Evolutionary conservation across 345 rosid species (phyloP).

Genomic region (Mangifera indica): DNA sequence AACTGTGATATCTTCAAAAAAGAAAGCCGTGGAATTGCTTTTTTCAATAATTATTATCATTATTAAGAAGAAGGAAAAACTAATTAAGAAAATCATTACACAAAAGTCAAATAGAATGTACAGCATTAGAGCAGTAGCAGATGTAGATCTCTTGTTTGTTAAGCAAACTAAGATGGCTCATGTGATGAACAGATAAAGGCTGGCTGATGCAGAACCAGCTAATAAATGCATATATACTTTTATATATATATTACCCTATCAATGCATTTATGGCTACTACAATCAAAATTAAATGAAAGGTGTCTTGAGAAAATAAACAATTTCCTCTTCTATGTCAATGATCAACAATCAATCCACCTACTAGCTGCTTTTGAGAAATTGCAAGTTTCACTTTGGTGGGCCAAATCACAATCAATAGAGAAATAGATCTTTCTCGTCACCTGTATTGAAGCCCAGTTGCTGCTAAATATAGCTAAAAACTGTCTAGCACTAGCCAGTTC

Average conservation of each 20-base stretch:
- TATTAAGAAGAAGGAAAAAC: background rate
- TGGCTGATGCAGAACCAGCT: conserved; percentile 23
- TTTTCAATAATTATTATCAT: background rate
- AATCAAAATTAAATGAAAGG: background rate
- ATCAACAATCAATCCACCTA: background rate
- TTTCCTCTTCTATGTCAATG: background rate
- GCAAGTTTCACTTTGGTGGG: background rate
- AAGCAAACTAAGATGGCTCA: conserved; percentile 14
- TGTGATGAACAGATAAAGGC: conserved; percentile 31
- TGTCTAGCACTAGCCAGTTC: background rate
- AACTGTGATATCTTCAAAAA: conserved; percentile 5
- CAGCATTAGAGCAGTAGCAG: background rate
- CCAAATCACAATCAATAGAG: background rate
- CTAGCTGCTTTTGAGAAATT: background rate
- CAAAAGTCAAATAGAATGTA: conserved; percentile 8
- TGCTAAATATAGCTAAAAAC: too few species aligned
- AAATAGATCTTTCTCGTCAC: background rate
- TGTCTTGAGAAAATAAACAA: background rate
- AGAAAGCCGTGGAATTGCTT: background rate
- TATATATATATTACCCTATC: background rate
- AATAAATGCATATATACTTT: background rate
- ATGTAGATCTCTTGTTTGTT: conserved; percentile 12
- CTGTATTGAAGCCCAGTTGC: background rate
- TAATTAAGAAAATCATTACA: background rate
- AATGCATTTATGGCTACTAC: conserved; percentile 2